Conservation (phyloP, 345 rosid species). For the Dipteronia dyeriana region DNA sequence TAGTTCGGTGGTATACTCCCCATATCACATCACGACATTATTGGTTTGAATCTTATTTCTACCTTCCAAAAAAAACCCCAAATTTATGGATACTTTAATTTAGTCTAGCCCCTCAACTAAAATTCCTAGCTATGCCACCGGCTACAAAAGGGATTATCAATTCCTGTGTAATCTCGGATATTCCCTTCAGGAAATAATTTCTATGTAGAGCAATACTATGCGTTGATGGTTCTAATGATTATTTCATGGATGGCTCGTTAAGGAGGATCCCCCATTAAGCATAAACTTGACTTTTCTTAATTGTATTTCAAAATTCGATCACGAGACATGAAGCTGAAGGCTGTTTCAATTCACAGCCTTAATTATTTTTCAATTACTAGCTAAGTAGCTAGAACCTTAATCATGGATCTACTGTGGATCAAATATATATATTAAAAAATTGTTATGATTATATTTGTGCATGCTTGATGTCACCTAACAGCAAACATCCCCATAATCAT, state of each 20-base stretch:
- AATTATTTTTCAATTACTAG: background rate
- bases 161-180: too few species aligned
- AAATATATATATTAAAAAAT: background rate
- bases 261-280: background rate
- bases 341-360: background rate
- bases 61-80: too few species aligned
- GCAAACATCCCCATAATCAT: slow-evolving; percentile 21
- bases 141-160: too few species aligned
- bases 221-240: too few species aligned
- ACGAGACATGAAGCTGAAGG: background rate
- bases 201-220: too few species aligned
- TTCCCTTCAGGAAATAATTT: too few species aligned
- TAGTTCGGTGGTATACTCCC: too few species aligned
- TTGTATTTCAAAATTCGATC: background rate
- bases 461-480: slow-evolving; percentile 32
- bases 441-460: slow-evolving; percentile 23
- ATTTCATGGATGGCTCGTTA: background rate
- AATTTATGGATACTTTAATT: too few species aligned
- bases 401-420: slow-evolving; percentile 7
- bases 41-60: too few species aligned
- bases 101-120: too few species aligned
- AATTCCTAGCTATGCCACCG: too few species aligned
- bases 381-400: background rate
- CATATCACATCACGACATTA: rapidly evolving
- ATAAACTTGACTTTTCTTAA: background rate